phyloP scores from a whole-genome alignment of 805 yeast species.

The Metschnikowia colocasiae region DNA sequence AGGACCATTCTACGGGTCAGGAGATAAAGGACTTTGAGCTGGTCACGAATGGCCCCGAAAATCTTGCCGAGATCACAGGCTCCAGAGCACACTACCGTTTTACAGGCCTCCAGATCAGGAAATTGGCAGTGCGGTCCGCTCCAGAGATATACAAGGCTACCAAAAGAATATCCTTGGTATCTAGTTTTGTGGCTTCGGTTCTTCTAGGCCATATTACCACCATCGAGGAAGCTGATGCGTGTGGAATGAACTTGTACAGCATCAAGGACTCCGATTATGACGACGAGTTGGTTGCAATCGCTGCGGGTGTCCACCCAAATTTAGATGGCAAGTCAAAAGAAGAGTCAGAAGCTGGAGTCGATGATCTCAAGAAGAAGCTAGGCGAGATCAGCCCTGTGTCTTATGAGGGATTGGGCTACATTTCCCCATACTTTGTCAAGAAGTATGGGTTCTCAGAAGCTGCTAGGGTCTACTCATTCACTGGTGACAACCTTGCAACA shows the following conservation, averaged over 20 bases:
- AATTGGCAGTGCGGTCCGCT: constrained; percentile 52
- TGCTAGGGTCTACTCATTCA: constrained; percentile 70
- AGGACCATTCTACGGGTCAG: constrained; percentile 79
- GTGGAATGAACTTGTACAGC: constrained; percentile 91
- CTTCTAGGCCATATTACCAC: constrained; percentile 60
- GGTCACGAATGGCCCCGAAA: constrained; percentile 53
- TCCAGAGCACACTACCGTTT: constrained; percentile 86
- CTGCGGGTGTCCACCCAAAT: constrained; percentile 48
- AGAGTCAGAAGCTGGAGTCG: constrained; percentile 27
- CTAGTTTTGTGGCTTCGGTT: constrained; percentile 72
- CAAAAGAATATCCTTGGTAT: constrained; percentile 64
- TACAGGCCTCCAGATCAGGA: constrained; percentile 89
- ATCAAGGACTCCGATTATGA: constrained; percentile 54
- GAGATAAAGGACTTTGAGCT: constrained; percentile 63
- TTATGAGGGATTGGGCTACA: constrained; percentile 45
- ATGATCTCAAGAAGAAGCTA: constrained; percentile 46
- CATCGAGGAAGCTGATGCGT: constrained; percentile 81
- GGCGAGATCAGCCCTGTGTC: constrained; percentile 53
- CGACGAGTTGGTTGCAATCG: constrained; percentile 51
- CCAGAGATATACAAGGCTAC: constrained; percentile 56
- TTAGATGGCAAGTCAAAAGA: constrained; percentile 33
- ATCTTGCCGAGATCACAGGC: constrained; percentile 69
- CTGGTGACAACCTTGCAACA: constrained; percentile 91
- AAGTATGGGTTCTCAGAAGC: constrained; percentile 59
- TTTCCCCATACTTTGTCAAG: constrained; percentile 57